phyloP scores from a whole-genome alignment of 2,329 filamentous ascomycete species.

The Rosellinia necatrix region DNA sequence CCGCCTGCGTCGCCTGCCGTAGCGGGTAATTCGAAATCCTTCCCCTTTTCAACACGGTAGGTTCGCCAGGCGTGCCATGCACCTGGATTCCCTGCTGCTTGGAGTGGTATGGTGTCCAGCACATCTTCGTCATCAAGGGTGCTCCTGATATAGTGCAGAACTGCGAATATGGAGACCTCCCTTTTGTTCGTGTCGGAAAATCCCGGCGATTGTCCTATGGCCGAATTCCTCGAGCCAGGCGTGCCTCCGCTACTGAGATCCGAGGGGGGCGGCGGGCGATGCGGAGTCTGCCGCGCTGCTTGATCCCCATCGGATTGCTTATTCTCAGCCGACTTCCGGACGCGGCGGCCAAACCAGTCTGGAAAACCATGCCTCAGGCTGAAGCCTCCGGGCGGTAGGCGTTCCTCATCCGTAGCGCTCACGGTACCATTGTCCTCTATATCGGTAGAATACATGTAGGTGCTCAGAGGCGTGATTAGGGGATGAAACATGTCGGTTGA shows the following conservation, averaged over 20 bases:
- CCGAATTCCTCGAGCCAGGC: conserved; percentile 34
- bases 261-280: conserved; percentile 37
- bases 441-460: conserved; percentile 87
- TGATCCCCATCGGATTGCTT: conserved; percentile 51
- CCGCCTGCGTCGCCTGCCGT: conserved; percentile 13
- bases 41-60: conserved; percentile 59
- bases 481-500: conserved; percentile 94
- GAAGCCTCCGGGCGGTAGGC: conserved; percentile 86
- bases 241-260: conserved; percentile 34
- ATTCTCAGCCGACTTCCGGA: conserved; percentile 42
- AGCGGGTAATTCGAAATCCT: conserved; percentile 41
- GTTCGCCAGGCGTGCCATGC: conserved; percentile 94
- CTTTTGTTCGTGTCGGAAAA: conserved; percentile 49
- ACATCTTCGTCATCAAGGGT: conserved; percentile 79
- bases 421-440: conserved; percentile 76
- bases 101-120: conserved; percentile 77
- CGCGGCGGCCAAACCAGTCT: conserved; percentile 76
- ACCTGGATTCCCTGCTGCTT: conserved; percentile 84
- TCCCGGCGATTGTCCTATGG: conserved; percentile 39
- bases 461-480: conserved; percentile 89
- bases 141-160: conserved; percentile 80
- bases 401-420: conserved; percentile 81
- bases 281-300: conserved; percentile 36
- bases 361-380: conserved; percentile 90
- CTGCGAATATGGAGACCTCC: conserved; percentile 63